Percentiles rank a stretch among this genome's conserved stretches.
Conservation (phyloP, 441 rosid genomes). For the Pelargonium australe region DNA sequence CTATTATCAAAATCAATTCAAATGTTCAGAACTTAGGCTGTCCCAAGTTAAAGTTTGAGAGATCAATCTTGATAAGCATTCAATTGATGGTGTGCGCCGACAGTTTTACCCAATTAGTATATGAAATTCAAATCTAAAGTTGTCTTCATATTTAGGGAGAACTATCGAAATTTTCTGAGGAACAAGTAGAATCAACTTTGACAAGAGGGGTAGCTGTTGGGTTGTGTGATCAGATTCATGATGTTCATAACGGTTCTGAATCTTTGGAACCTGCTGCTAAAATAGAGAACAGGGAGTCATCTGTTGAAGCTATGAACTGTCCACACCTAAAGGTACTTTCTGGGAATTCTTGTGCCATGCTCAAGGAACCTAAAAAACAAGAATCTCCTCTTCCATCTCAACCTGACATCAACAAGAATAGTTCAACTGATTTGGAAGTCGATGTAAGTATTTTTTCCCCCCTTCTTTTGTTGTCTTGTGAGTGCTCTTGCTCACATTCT, state of each 20-base stretch:
- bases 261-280: slow-evolving; percentile 16
- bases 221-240: slow-evolving; percentile 18
- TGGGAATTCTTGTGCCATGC: slow-evolving; percentile 12
- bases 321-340: slow-evolving; percentile 10
- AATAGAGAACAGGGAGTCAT: slow-evolving; percentile 11
- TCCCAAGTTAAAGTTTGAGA: too few relatives aligned
- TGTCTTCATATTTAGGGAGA: slow-evolving; percentile 24
- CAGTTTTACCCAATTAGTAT: neutral
- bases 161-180: slow-evolving; percentile 23
- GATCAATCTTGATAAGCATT: too few relatives aligned
- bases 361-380: slow-evolving; percentile 10
- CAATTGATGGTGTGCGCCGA: too few relatives aligned
- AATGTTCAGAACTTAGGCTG: neutral
- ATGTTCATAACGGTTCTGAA: slow-evolving; percentile 12
- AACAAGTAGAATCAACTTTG: slow-evolving; percentile 25
- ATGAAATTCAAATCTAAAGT: slow-evolving; percentile 1
- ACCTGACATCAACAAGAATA: slow-evolving; percentile 12
- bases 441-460: slow-evolving; percentile 21
- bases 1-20: neutral
- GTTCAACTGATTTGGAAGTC: slow-evolving; percentile 12
- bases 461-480: neutral
- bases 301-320: slow-evolving; percentile 13
- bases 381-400: slow-evolving; percentile 16
- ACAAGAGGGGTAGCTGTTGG: slow-evolving; percentile 5
- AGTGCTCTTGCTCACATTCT: slow-evolving; percentile 4